Evolutionary conservation across 208 protist species (phyloP), one percentile per base, ranked within the genome.

Genomic region (Trichomonas tenax): DNA sequence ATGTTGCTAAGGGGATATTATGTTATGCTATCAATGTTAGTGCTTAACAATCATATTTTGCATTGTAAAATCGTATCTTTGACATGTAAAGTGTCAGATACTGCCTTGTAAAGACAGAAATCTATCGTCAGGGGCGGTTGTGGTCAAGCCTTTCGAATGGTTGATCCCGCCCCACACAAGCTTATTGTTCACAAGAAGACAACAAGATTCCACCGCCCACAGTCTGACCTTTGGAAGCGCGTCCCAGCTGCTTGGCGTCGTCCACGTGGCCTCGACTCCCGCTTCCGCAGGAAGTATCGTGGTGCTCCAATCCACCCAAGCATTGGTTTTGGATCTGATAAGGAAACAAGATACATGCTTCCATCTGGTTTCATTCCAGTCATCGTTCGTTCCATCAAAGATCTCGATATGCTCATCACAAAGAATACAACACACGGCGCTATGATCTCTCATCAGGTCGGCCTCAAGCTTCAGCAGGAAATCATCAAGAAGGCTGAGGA

Each of bases 361-460:
- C 99, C 99, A 49, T 98, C 98, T 82, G 99, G 99, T 97, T 99
- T 99, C 98, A 99, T 99, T 97, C 98, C 98, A 97, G 99, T 99
- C 97, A 97, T 98, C 96, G 98, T 99, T 96, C 97, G 97, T 97
- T 99, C 98, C 96, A 97, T 97, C 10, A 96, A 96, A 97, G 99
- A 99, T 96, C 98, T 99, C 89, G 99, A 99, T 97, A 98, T 99
- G 97, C 98, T 99, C 41, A 97, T 99, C 44, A 99, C 99, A 99
- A 99, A 99, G 97, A 99, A 99, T 98, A 98, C 98, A 97, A 99
- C 98, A 98, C 99, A 99, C 98, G 98, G 98, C 95, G 99, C 99
- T 95, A 96, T 99, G 96, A 99, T 99, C 97, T 98, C 98, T 86
- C 97, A 98, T 98, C 98, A 97, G 96, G 98, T 99, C 63, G 98